Evolutionary conservation across 108 stramenopile genomes (phyloP).

Genomic region (Fistulifera solaris): DNA sequence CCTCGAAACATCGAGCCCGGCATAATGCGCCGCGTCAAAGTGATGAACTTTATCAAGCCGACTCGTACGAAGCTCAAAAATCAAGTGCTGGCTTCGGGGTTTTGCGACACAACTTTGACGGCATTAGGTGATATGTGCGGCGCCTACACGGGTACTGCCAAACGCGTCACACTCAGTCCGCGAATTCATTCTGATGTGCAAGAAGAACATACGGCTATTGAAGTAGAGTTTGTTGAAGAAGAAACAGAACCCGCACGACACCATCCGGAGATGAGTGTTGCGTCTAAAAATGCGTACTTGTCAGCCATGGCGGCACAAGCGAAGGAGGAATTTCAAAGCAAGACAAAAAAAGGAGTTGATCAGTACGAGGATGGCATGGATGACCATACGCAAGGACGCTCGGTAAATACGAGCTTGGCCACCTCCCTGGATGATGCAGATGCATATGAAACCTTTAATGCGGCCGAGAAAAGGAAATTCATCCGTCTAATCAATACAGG

Average conservation of each 20-base stretch:
- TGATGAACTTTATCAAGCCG: not conserved
- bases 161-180: not conserved
- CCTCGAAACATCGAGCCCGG: not conserved
- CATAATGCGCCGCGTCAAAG: not conserved
- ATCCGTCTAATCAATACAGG: constrained; percentile 59
- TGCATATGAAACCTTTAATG: constrained; percentile 46
- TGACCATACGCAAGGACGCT: constrained; percentile 2
- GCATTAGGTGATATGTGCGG: constrained; percentile 8
- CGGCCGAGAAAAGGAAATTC: constrained; percentile 66
- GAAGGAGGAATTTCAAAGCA: constrained; percentile 36
- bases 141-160: not conserved
- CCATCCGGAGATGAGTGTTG: too few relatives aligned
- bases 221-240: constrained; percentile 56
- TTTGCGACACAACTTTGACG: constrained; percentile 10
- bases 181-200: not conserved
- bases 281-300: constrained; percentile 17
- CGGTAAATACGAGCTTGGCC: too few relatives aligned
- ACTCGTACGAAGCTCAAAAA: not conserved
- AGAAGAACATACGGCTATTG: constrained; percentile 60
- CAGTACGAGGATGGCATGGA: constrained; percentile 7
- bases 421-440: constrained; percentile 18
- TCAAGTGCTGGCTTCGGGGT: not conserved
- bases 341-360: too few relatives aligned
- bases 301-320: constrained; percentile 41
- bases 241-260: constrained; percentile 1